phyloP scores from a whole-genome alignment of 2,329 filamentous ascomycete genomes.

The Truncatella angustata region DNA sequence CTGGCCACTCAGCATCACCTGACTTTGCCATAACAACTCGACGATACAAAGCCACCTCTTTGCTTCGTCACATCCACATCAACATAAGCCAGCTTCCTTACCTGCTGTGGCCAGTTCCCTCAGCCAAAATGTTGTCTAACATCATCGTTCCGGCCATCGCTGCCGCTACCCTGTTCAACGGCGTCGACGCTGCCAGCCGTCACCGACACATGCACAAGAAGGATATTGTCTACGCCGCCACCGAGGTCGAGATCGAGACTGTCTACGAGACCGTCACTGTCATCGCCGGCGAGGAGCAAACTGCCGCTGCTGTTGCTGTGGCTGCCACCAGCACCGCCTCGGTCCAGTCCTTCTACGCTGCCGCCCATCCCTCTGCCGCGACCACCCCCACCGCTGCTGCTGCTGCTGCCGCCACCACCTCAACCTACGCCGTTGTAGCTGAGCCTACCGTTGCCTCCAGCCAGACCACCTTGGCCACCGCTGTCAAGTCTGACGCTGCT shows the following conservation, averaged over 20 bases:
- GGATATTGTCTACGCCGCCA: slow-evolving; percentile 24
- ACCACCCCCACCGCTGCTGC: slow-evolving; percentile 13
- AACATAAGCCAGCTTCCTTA: too few species aligned
- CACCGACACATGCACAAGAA: slow-evolving; percentile 28
- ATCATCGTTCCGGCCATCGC: slow-evolving; percentile 25
- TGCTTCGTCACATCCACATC: too few species aligned
- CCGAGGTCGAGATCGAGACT: slow-evolving; percentile 28
- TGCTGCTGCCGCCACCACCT: slow-evolving; percentile 11
- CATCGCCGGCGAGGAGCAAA: slow-evolving; percentile 18
- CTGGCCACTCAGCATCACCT: not conserved
- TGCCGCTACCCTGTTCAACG: slow-evolving; percentile 25
- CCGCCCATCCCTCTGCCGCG: slow-evolving; percentile 1
- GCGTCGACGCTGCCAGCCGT: slow-evolving; percentile 21
- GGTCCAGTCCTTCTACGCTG: slow-evolving; percentile 7
- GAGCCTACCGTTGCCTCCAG: slow-evolving; percentile 10
- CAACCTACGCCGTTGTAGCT: slow-evolving; percentile 7
- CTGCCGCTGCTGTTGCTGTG: slow-evolving; percentile 7
- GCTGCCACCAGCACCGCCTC: slow-evolving; percentile 1
- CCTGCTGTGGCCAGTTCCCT: too few species aligned
- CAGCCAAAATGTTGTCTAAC: slow-evolving; percentile 28
- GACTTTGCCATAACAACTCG: not conserved
- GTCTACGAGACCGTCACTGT: slow-evolving; percentile 28
- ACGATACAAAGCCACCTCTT: not conserved
- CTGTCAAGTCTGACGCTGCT: slow-evolving; percentile 16
- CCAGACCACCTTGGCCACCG: slow-evolving; percentile 24